Evolutionary conservation across 2,329 filamentous ascomycete species (phyloP).

Genomic region (Exophiala aquamarina): DNA sequence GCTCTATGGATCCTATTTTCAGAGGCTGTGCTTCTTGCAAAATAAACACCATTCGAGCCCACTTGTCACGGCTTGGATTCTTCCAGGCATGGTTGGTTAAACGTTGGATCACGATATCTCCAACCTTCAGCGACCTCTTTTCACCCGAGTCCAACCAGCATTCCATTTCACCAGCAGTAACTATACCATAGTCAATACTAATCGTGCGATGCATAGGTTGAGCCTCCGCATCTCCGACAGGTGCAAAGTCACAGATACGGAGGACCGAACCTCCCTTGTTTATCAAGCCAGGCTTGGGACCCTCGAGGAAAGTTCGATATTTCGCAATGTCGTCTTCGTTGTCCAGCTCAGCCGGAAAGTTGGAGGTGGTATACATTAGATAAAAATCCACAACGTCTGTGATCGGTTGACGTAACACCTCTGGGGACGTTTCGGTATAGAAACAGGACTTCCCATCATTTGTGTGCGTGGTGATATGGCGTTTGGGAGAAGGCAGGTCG

Average conservation of each 20-base stretch:
- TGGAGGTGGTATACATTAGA: slow-evolving; percentile 11
- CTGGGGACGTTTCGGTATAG: neutral
- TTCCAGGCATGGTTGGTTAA: slow-evolving; percentile 34
- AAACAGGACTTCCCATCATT: slow-evolving; percentile 9
- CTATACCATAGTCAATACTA: slow-evolving; percentile 55
- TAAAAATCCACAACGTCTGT: slow-evolving; percentile 5
- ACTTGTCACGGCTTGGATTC: slow-evolving; percentile 37
- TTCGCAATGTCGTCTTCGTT: slow-evolving; percentile 8
- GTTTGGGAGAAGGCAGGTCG: slow-evolving; percentile 1
- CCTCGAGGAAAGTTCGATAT: slow-evolving; percentile 11
- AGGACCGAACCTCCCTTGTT: slow-evolving; percentile 14
- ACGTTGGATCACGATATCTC: slow-evolving; percentile 40
- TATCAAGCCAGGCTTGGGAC: slow-evolving; percentile 9
- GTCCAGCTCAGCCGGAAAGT: slow-evolving; percentile 5
- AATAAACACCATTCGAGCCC: slow-evolving; percentile 19
- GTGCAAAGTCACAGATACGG: slow-evolving; percentile 45
- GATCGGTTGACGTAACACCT: slow-evolving; percentile 5
- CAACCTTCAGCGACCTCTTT: slow-evolving; percentile 44
- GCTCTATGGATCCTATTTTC: slow-evolving; percentile 2
- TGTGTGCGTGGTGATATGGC: slow-evolving; percentile 13
- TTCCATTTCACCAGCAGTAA: slow-evolving; percentile 55
- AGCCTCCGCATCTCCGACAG: slow-evolving; percentile 43
- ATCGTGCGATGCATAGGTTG: slow-evolving; percentile 57
- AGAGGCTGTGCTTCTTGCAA: slow-evolving; percentile 13
- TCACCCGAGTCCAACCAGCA: slow-evolving; percentile 53